These are phyloP conservation scores for Chalciporus sp. DNA, from an alignment of 1,284 basidiomycete genomes.

Conservation along the genomic window DNA sequence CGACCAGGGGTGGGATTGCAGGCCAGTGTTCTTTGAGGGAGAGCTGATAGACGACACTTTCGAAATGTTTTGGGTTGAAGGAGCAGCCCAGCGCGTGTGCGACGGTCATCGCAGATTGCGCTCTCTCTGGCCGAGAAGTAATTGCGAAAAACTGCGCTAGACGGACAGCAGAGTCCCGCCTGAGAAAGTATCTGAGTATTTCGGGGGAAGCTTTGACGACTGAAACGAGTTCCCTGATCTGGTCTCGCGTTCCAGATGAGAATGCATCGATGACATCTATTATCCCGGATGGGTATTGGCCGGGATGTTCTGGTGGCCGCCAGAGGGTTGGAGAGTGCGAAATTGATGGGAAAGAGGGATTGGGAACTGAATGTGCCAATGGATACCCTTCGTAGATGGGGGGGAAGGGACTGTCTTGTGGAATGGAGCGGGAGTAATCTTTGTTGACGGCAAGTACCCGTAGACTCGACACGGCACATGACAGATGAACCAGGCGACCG, in stretches of 20 bases:
- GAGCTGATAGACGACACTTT: slow-evolving; percentile 52
- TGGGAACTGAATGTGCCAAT: neutral
- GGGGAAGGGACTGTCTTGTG: slow-evolving; percentile 5
- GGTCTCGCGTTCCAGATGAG: slow-evolving; percentile 19
- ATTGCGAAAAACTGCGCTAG: slow-evolving; percentile 49
- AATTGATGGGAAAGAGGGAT: neutral
- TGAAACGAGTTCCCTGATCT: slow-evolving; percentile 28
- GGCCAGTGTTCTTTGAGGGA: slow-evolving; percentile 51
- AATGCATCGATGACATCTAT: slow-evolving; percentile 29
- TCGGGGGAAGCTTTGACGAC: slow-evolving; percentile 26
- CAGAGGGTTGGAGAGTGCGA: neutral
- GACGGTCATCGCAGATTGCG: slow-evolving; percentile 47
- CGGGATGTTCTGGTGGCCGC: slow-evolving; percentile 3
- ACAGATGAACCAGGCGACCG: slow-evolving; percentile 19
- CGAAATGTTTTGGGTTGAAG: slow-evolving; percentile 59
- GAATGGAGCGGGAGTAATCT: slow-evolving; percentile 7
- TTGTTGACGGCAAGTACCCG: slow-evolving; percentile 23
- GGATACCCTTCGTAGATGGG: slow-evolving; percentile 2
- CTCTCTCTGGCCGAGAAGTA: slow-evolving; percentile 41
- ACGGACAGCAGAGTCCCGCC: slow-evolving; percentile 43
- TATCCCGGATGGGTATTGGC: slow-evolving; percentile 27
- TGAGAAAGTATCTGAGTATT: slow-evolving; percentile 36
- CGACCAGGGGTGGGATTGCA: slow-evolving; percentile 47
- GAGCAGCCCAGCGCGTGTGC: slow-evolving; percentile 50
- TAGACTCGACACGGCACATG: slow-evolving; percentile 22